Evolutionary conservation across 495 filamentous ascomycete species (phyloP).

Genomic region (Glutinoglossum americanum): DNA sequence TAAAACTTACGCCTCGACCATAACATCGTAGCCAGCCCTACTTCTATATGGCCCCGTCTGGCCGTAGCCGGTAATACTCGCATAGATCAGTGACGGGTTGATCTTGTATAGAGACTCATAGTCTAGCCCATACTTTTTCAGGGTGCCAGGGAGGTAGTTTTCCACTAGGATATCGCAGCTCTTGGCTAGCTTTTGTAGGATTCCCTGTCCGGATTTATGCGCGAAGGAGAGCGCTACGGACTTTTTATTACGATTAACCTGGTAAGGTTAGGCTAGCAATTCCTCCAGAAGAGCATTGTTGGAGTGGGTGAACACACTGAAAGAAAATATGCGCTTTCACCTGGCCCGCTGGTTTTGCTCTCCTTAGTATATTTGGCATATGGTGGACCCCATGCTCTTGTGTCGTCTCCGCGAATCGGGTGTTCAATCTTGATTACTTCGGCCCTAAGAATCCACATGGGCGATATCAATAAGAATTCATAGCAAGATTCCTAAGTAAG

Average conservation of each 20-base stretch:
- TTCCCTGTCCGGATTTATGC: constrained; percentile 56
- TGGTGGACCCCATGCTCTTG: constrained; percentile 86
- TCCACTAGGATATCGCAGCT: constrained; percentile 87
- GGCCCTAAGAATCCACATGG: constrained; percentile 33
- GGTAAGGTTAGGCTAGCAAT: not conserved
- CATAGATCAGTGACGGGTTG: constrained; percentile 59
- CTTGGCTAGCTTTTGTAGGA: constrained; percentile 64
- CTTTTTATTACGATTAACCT: constrained; percentile 91
- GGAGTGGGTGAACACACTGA: constrained; percentile 30
- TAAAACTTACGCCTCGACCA: constrained; percentile 81
- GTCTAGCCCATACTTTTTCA: constrained; percentile 84
- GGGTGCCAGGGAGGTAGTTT: constrained; percentile 79
- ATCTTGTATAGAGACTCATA: constrained; percentile 55
- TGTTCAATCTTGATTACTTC: constrained; percentile 97
- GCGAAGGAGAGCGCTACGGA: constrained; percentile 83
- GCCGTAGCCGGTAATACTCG: constrained; percentile 56
- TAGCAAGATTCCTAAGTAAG: constrained; percentile 2
- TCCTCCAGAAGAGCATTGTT: not conserved
- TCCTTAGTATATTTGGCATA: constrained; percentile 53
- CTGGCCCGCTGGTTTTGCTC: constrained; percentile 42
- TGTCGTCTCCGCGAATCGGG: constrained; percentile 79
- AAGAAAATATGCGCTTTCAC: constrained; percentile 90
- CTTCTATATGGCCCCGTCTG: constrained; percentile 83
- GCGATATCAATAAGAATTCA: not conserved
- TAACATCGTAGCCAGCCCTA: constrained; percentile 91